Percentiles rank a stretch among this genome's conserved stretches.
phyloP scores from a whole-genome alignment of 2,329 filamentous ascomycete species.

The Pseudogymnoascus sp. region DNA sequence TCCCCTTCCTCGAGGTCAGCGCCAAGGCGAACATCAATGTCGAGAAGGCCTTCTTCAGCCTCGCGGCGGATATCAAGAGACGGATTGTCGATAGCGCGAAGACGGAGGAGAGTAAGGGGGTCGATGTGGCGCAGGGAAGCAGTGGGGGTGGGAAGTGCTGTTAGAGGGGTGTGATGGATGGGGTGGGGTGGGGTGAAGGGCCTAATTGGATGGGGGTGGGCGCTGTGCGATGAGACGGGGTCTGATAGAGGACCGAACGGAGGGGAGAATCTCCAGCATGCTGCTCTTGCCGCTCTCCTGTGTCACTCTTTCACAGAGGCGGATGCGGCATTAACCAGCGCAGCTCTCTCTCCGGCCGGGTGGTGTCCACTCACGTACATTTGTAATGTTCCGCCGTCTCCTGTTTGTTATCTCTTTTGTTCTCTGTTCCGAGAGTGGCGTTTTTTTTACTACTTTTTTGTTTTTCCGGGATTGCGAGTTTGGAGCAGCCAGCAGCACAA shows the following conservation, averaged over 20 bases:
- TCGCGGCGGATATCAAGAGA: constrained; percentile 97
- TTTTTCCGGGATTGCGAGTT: background rate
- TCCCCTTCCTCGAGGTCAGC: constrained; percentile 96
- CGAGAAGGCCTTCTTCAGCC: constrained; percentile 93
- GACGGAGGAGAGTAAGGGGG: constrained; percentile 57
- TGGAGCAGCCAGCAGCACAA: constrained; percentile 1
- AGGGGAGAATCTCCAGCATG: background rate
- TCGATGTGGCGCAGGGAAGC: constrained; percentile 60
- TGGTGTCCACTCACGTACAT: constrained; percentile 2
- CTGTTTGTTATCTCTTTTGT: background rate
- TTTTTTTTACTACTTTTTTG: background rate
- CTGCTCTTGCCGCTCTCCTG: background rate
- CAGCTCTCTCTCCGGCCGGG: background rate
- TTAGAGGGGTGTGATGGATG: constrained; percentile 37
- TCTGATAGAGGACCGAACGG: background rate
- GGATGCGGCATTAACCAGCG: background rate
- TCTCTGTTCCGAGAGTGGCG: background rate
- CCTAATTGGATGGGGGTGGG: background rate
- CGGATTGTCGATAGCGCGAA: constrained; percentile 87
- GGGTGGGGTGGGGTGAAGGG: background rate
- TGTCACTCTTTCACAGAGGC: background rate
- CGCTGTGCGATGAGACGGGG: background rate
- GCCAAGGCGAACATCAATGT: constrained; percentile 99
- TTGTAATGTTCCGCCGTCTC: constrained; percentile 6
- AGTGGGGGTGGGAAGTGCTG: constrained; percentile 68